Conservation (phyloP, 169 alveolate genomes). For the Plasmodium sp. region DNA sequence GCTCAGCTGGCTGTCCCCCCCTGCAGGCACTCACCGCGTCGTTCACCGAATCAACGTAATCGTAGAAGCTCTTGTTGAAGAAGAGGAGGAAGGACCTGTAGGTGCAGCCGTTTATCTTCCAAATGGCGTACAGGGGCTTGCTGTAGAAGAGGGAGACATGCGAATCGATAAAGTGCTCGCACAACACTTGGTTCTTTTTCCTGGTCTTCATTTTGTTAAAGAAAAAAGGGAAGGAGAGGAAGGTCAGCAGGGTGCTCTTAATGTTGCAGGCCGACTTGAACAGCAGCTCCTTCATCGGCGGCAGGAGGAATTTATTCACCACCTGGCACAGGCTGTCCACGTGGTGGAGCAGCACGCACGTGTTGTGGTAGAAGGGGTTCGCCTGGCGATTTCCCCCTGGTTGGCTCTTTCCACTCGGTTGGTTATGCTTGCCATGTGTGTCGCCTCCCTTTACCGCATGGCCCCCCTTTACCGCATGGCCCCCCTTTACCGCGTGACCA, state of each 20-base stretch:
- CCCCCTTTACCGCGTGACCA: neutral
- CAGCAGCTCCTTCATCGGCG: neutral
- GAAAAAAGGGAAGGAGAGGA: constrained; percentile 58
- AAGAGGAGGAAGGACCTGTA: constrained; percentile 42
- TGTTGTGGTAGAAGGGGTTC: constrained; percentile 17
- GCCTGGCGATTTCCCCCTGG: neutral
- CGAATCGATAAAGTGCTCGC: constrained; percentile 65
- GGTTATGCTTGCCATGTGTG: neutral
- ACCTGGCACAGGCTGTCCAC: constrained; percentile 17
- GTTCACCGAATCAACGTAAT: constrained; percentile 11
- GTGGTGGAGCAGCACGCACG: neutral
- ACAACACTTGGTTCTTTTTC: neutral
- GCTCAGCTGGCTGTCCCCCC: neutral
- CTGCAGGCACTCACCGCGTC: neutral
- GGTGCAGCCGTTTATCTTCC: constrained; percentile 46
- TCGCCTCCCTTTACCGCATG: neutral
- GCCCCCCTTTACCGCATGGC: neutral
- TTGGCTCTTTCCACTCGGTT: too few relatives aligned
- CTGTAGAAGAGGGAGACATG: constrained; percentile 17
- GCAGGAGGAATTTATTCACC: constrained; percentile 21
- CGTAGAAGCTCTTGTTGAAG: constrained; percentile 25
- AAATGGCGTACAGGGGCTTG: constrained; percentile 12
- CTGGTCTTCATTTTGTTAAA: constrained; percentile 7
- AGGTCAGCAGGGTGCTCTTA: constrained; percentile 47
- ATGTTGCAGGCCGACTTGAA: constrained; percentile 43